Evolutionary conservation across 305 asterid species (phyloP), one percentile per base, ranked within the genome.

Genomic region (Plantago lanceolata): DNA sequence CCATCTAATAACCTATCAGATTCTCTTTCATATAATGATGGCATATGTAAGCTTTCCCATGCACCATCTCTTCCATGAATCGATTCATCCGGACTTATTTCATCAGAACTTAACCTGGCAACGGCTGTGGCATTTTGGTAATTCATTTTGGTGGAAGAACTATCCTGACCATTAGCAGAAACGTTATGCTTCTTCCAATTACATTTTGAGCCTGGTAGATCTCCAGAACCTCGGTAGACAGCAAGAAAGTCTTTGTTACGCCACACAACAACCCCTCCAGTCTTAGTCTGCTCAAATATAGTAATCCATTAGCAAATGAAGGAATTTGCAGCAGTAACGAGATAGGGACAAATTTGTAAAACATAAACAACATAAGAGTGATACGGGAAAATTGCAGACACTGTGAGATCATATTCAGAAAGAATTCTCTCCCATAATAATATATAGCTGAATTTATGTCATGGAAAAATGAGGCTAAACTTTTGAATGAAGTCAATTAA

Each of bases 201-300:
- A 57, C 53, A 49, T 26, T 68, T 66, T 3, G 70, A 63, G 65
- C 69, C 33, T 31, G 76, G 68, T 63, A 49, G 65, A 76, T 82
- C 77, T 57, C 73, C 69, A 72, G 75, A 52, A 63, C 95, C 96
- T 77, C 93, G 87, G 68, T 84, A 93, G 68, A 93, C 83, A 76
- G 85, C 91, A 73, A 89, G 94, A 57, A 84, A 73, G 62, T 82
- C 89, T 76, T 84, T 81, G 54, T 78, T 82, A 48, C 75, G 76
- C 96, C 96, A 87, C 37, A 87, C 92, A 54, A 85, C 96, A 49
- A 78, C 45, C 37, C 99, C 97, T 63, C 90, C 90, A 9, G 95
- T 93, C 75, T 87, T 93, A 70, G 78, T 75, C 97, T 92, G 94
- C 76, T 71, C 28, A 65, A 69, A 76, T 64, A 53, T 28, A 69